Percentiles rank a stretch among this genome's conserved stretches.
phyloP scores from a whole-genome alignment of 140 eudicot species.

The Stevia rebaudiana region DNA sequence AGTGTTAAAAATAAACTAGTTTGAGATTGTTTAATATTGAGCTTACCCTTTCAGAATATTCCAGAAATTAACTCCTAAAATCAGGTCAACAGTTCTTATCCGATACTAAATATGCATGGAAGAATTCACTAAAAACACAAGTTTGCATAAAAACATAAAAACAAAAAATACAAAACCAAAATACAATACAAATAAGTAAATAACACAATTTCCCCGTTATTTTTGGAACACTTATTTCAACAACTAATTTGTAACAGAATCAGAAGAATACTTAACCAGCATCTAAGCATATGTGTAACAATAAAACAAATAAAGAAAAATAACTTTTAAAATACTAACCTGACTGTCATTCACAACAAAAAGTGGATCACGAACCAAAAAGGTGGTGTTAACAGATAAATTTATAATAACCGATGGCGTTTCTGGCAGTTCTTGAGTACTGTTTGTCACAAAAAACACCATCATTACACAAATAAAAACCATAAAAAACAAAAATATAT shows the following conservation, averaged over 20 bases:
- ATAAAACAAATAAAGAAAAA: not conserved
- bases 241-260: not conserved
- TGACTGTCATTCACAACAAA: constrained; percentile 45
- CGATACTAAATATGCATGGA: too few relatives aligned
- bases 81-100: too few relatives aligned
- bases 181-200: not conserved
- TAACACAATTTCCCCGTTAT: not conserved
- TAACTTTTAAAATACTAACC: constrained; percentile 40
- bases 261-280: not conserved
- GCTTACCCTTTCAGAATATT: too few relatives aligned
- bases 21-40: too few relatives aligned
- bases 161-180: too few relatives aligned
- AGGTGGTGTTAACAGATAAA: constrained; percentile 54
- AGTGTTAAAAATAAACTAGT: too few relatives aligned
- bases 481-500: not conserved
- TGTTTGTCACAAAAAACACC: constrained; percentile 23
- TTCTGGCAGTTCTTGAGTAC: constrained; percentile 43
- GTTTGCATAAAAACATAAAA: too few relatives aligned
- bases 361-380: constrained; percentile 64
- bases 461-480: not conserved
- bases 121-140: too few relatives aligned
- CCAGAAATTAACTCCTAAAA: too few relatives aligned
- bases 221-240: constrained; percentile 6
- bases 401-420: constrained; percentile 57
- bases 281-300: not conserved